phyloP scores from a whole-genome alignment of 306 rosid species.

The Vigna hirtella region DNA sequence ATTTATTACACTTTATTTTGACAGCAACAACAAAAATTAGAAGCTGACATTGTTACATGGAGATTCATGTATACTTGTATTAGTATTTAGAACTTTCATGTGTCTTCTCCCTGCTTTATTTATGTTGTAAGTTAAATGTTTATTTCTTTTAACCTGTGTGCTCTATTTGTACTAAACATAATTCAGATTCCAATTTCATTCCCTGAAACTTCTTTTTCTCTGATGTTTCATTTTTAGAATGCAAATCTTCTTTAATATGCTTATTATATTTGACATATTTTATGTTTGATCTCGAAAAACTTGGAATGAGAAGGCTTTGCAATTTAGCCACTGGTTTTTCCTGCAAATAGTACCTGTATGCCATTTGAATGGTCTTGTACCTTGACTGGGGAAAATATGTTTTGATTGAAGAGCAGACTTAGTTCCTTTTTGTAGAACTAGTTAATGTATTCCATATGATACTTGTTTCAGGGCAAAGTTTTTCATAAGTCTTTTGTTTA shows the following conservation, averaged over 20 bases:
- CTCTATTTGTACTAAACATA: too few relatives aligned
- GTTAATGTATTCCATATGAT: conserved; percentile 29
- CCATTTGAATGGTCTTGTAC: too few relatives aligned
- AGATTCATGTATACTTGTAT: not conserved
- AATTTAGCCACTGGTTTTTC: not conserved
- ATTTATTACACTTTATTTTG: not conserved
- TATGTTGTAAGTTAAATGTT: too few relatives aligned
- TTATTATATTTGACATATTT: not conserved
- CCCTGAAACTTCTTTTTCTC: too few relatives aligned
- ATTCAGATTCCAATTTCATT: too few relatives aligned
- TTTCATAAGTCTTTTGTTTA: conserved; percentile 33
- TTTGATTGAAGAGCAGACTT: conserved; percentile 25
- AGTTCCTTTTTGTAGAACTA: not conserved
- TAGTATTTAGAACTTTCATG: not conserved
- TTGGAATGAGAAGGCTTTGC: conserved; percentile 8
- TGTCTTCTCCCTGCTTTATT: not conserved
- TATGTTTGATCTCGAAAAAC: conserved; percentile 3
- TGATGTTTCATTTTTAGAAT: not conserved
- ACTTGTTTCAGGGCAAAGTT: conserved; percentile 31
- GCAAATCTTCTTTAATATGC: not conserved
- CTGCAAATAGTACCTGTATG: not conserved
- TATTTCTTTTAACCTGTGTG: too few relatives aligned
- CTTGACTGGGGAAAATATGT: too few relatives aligned
- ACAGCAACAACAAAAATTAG: not conserved
- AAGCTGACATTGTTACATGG: conserved; percentile 35